These are phyloP conservation scores for Obelidium mucronatum DNA, from an alignment of 192 early-diverging fungal species.

Conservation along the genomic window DNA sequence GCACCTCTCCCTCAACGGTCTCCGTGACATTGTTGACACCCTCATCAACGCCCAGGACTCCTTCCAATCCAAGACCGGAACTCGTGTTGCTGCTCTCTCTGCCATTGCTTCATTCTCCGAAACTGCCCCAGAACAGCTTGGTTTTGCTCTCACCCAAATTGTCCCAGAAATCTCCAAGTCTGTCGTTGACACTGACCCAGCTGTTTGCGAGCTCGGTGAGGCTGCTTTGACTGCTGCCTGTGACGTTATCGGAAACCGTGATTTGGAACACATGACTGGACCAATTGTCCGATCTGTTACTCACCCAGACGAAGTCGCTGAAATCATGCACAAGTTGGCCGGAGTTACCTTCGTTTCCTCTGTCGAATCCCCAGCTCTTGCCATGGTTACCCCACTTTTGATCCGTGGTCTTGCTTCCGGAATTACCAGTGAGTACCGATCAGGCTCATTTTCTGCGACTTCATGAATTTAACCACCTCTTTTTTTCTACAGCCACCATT, in stretches of 20 bases:
- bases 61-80: conserved; percentile 78
- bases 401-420: conserved; percentile 59
- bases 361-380: conserved; percentile 76
- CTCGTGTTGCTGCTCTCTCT: conserved; percentile 66
- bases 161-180: conserved; percentile 74
- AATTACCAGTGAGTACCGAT: background rate
- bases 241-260: conserved; percentile 77
- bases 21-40: conserved; percentile 31
- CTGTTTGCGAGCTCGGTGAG: conserved; percentile 64
- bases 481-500: too few relatives aligned
- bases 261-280: conserved; percentile 45
- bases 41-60: conserved; percentile 60
- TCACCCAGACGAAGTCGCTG: conserved; percentile 79
- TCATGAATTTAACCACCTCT: too few relatives aligned
- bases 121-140: conserved; percentile 56
- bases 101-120: conserved; percentile 52
- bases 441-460: too few relatives aligned
- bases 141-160: conserved; percentile 59
- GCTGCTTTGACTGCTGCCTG: conserved; percentile 76
- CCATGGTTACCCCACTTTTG: conserved; percentile 81
- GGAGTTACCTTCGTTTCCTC: conserved; percentile 78
- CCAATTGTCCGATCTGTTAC: conserved; percentile 77
- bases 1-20: conserved; percentile 25
- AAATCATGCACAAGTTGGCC: conserved; percentile 77
- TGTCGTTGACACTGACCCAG: conserved; percentile 85